phyloP scores from a whole-genome alignment of 768 basidiomycete genomes.

The Boletellus emodensis region DNA sequence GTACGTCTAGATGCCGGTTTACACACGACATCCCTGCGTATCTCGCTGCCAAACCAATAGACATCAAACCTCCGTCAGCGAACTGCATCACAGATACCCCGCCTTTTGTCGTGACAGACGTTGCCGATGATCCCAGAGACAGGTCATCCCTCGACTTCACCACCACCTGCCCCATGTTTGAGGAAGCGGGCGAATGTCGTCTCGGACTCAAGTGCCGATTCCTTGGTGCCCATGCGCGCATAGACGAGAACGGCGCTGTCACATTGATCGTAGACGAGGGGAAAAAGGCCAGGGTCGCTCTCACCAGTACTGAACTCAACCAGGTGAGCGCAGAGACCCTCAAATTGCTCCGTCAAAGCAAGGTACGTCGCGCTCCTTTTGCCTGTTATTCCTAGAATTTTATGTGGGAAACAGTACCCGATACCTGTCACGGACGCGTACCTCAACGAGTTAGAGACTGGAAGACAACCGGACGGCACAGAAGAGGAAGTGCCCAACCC shows the following conservation, averaged over 20 bases:
- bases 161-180: constrained; percentile 25
- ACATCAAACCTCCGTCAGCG: constrained; percentile 57
- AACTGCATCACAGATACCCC: constrained; percentile 41
- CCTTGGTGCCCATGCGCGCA: constrained; percentile 68
- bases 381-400: neutral
- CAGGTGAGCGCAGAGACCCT: constrained; percentile 55
- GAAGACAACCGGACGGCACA: constrained; percentile 16
- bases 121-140: neutral
- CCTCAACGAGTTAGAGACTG: constrained; percentile 45
- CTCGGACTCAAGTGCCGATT: constrained; percentile 88
- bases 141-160: constrained; percentile 18
- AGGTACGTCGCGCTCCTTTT: constrained; percentile 40
- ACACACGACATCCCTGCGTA: constrained; percentile 77
- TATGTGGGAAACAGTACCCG: constrained; percentile 47
- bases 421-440: constrained; percentile 62
- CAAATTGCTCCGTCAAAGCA: constrained; percentile 61
- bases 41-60: constrained; percentile 68
- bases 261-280: constrained; percentile 52
- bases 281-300: constrained; percentile 46
- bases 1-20: constrained; percentile 58
- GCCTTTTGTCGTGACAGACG: constrained; percentile 45
- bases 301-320: constrained; percentile 62
- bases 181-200: constrained; percentile 30
- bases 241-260: constrained; percentile 42
- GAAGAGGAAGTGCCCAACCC: neutral